Percentiles rank a stretch among this genome's conserved stretches.
Conservation (phyloP, 1,284 basidiomycete species). For the Sanghuangporus weigelae region DNA sequence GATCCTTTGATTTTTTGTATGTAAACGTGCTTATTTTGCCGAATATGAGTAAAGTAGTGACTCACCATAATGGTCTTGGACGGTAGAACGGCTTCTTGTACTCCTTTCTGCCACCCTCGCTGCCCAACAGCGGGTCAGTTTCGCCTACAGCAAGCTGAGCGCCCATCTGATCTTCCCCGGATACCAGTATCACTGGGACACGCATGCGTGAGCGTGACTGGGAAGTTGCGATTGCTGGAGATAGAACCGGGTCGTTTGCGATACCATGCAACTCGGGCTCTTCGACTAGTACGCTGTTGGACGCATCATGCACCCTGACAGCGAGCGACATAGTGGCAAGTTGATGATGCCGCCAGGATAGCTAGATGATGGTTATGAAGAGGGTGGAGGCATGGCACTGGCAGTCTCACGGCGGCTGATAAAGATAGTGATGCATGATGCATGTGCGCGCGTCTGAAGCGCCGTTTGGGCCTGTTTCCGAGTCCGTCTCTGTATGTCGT, state of each 20-base stretch:
- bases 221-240: conserved; percentile 12
- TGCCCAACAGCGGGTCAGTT: conserved; percentile 29
- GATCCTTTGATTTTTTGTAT: conserved; percentile 41
- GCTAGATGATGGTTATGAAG: neutral
- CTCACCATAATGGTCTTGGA: conserved; percentile 56
- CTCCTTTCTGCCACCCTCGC: conserved; percentile 8
- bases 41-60: neutral
- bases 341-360: neutral
- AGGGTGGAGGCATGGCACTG: neutral
- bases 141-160: conserved; percentile 19
- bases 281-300: neutral
- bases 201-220: conserved; percentile 9
- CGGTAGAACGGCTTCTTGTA: conserved; percentile 61
- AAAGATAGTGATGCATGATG: neutral
- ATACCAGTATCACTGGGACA: neutral
- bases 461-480: conserved; percentile 4
- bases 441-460: neutral
- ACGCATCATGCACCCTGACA: neutral
- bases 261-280: neutral
- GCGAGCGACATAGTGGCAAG: conserved; percentile 1
- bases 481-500: neutral
- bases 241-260: conserved; percentile 14
- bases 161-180: neutral
- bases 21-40: neutral
- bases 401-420: neutral